Evolutionary conservation across 108 stramenopile species (phyloP).

Genomic region (Conticribra guillardii): DNA sequence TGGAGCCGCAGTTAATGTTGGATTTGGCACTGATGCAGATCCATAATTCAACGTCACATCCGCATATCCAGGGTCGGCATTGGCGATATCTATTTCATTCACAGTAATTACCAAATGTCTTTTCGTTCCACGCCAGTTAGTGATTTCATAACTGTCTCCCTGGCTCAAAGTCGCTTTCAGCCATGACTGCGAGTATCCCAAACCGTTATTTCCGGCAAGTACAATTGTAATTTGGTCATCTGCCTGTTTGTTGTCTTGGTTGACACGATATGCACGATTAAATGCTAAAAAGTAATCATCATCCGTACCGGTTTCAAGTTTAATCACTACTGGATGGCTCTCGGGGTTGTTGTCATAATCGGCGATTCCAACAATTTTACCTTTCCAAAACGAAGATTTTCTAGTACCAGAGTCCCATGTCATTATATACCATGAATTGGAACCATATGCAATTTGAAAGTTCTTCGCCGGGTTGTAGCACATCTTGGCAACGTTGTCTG

Average conservation of each 20-base stretch:
- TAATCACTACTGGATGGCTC: slow-evolving; percentile 20
- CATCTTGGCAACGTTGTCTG: slow-evolving; percentile 33
- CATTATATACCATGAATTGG: slow-evolving; percentile 25
- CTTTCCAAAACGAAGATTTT: neutral
- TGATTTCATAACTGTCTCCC: slow-evolving; percentile 9
- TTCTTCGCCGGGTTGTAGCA: slow-evolving; percentile 51
- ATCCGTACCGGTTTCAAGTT: slow-evolving; percentile 21
- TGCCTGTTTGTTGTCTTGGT: slow-evolving; percentile 24
- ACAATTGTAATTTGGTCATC: slow-evolving; percentile 30
- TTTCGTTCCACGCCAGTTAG: slow-evolving; percentile 9
- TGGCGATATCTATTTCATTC: neutral
- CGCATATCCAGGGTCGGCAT: slow-evolving; percentile 9
- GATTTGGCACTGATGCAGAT: neutral
- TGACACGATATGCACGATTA: slow-evolving; percentile 34
- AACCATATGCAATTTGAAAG: slow-evolving; percentile 29
- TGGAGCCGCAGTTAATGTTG: no score
- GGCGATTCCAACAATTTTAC: slow-evolving; percentile 35
- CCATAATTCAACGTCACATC: neutral
- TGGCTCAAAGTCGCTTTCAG: slow-evolving; percentile 7
- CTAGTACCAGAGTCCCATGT: slow-evolving; percentile 13
- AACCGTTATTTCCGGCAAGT: slow-evolving; percentile 18
- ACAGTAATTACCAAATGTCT: slow-evolving; percentile 3
- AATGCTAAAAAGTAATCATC: slow-evolving; percentile 41
- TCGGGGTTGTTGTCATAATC: no score
- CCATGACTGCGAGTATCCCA: slow-evolving; percentile 8